Percentiles rank a stretch among this genome's conserved stretches.
These are phyloP conservation scores for Penicillium thymicola DNA, from an alignment of 2,329 filamentous ascomycete genomes.

Conservation along the genomic window DNA sequence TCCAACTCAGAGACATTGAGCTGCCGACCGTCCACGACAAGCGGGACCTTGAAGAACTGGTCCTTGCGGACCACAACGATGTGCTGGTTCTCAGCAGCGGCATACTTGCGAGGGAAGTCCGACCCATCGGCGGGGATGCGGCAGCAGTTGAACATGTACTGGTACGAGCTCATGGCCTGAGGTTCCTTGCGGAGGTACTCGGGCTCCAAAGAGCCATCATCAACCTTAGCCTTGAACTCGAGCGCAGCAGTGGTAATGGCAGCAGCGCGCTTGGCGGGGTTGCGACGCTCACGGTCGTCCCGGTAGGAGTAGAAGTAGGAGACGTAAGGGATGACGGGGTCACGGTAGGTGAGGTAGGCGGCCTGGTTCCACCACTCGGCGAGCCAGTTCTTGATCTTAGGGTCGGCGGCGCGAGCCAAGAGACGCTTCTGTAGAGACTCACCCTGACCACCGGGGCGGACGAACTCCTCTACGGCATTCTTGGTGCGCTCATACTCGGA, in stretches of 20 bases:
- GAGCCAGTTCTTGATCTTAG: constrained; percentile 87
- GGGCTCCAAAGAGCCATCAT: constrained; percentile 77
- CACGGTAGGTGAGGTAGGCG: constrained; percentile 88
- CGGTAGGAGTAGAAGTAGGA: constrained; percentile 99
- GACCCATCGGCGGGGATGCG: constrained; percentile 77
- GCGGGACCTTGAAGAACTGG: constrained; percentile 89
- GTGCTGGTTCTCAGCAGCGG: constrained; percentile 72
- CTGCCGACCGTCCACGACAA: constrained; percentile 77
- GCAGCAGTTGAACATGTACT: constrained; percentile 98
- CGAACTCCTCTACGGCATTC: constrained; percentile 82
- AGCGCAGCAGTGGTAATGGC: constrained; percentile 81
- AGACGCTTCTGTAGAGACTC: constrained; percentile 84
- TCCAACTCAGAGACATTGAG: constrained; percentile 88
- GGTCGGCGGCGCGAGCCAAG: constrained; percentile 71
- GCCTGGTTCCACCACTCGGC: constrained; percentile 98
- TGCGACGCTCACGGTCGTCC: constrained; percentile 81
- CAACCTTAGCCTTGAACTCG: constrained; percentile 93
- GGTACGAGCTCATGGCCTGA: constrained; percentile 96
- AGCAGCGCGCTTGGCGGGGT: constrained; percentile 89
- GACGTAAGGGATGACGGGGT: constrained; percentile 95
- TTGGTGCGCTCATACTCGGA: constrained; percentile 61
- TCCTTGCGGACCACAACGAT: constrained; percentile 91
- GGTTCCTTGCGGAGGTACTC: constrained; percentile 99
- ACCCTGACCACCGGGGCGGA: constrained; percentile 80
- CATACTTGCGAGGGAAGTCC: constrained; percentile 81